Base-by-base conservation (phyloP, 805 yeast genomes). In the Saccharomycopsis olivae region DNA sequence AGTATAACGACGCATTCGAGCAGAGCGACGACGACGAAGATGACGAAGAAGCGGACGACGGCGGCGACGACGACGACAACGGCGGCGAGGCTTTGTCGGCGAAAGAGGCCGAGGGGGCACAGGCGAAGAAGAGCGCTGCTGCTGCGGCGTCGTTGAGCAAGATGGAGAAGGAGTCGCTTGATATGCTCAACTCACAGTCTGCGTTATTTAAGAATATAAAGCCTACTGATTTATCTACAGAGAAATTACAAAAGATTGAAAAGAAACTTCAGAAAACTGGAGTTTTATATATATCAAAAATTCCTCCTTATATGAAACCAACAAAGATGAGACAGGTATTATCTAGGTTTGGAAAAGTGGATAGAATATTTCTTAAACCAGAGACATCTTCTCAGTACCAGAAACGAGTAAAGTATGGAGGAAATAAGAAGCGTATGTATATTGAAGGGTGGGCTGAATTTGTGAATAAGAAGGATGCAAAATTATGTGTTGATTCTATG, bases 361-460 rank as follows among this genome's bases (percentile, higher is more conserved):
- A 85, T 51, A 67, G 97, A 48, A 62, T 92, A 5, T 92, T 81
- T 55, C 61, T 92, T 47, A 81, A 86, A 49, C 95, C 94, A 13
- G 98, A 92, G 57, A 83, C 80, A 47, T 69, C 75, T 8, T 64
- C 70, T 21, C 68, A 68, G 6, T 68, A 86, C 52, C 73, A 72
- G 38, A 67, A 69, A 36, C 66, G 98, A 51, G 75, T 84, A 16
- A 82, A 80, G 52, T 71, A 74, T 47, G 97, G 97, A 11, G 97
- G 98, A 17, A 87, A 86, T 58, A 88, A 88, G 60, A 70, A 35
- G 14, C 24, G 71, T 54, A 80, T 73, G 61, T 92, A 73, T 54
- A 84, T 81, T 21, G 98, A 89, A 64, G 98, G 98, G 11, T 92
- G 98, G 98, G 92, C 83, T 5, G 98, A 92, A 60, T 92, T 84